Evolutionary conservation across 805 yeast genomes (phyloP).

Genomic region (Saturnispora serradocipensis): DNA sequence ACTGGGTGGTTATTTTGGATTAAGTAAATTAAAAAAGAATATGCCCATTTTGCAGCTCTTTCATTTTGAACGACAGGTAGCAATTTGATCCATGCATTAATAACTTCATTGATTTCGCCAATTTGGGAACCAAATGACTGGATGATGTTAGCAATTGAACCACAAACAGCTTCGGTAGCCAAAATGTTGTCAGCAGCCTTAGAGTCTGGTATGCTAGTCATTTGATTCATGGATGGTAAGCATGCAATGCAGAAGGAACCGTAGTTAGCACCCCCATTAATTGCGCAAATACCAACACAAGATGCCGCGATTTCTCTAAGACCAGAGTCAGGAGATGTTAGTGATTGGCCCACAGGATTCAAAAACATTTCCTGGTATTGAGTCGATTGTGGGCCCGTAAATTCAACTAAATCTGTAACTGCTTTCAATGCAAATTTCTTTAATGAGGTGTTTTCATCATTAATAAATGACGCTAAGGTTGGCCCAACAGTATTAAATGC

Average conservation of each 20-base stretch:
- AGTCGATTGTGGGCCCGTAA: constrained; percentile 59
- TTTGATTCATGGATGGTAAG: constrained; percentile 65
- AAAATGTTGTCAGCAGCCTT: constrained; percentile 73
- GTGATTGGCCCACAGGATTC: constrained; percentile 52
- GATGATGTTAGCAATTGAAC: constrained; percentile 78
- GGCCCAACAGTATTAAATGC: constrained; percentile 60
- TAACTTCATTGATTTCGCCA: constrained; percentile 52
- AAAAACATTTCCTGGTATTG: constrained; percentile 58
- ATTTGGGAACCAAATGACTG: constrained; percentile 50
- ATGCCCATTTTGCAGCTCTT: constrained; percentile 81
- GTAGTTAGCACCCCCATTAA: constrained; percentile 59
- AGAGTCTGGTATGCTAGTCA: constrained; percentile 70
- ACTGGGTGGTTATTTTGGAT: constrained; percentile 59
- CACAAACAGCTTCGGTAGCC: constrained; percentile 80
- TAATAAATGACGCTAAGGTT: constrained; percentile 49
- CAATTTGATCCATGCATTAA: constrained; percentile 69
- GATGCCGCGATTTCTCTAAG: constrained; percentile 84
- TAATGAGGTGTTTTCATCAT: constrained; percentile 58
- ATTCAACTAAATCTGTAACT: constrained; percentile 73
- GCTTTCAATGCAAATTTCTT: constrained; percentile 73
- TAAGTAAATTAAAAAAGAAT: constrained; percentile 63
- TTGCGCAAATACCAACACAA: constrained; percentile 80
- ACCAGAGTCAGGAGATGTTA: constrained; percentile 57
- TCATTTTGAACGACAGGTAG: constrained; percentile 79
- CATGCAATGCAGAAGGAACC: constrained; percentile 56